Evolutionary conservation across 768 basidiomycete genomes (phyloP), one percentile per base, ranked within the genome.

Genomic region (Suillus bovinus): DNA sequence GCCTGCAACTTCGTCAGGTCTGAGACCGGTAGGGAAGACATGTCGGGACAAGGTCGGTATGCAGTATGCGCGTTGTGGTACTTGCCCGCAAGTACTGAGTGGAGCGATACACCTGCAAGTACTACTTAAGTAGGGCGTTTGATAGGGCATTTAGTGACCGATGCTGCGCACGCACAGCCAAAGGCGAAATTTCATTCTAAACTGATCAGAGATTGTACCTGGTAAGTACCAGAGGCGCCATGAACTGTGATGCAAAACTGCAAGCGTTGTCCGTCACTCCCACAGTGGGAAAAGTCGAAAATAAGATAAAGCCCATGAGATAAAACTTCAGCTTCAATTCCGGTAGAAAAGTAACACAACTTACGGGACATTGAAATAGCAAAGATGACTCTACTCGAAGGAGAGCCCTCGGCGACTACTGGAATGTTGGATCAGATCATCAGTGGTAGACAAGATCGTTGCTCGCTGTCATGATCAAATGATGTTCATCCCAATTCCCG

Each of bases 1-100:
- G 60, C 62, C 44, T 69, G 67, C 50, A 69, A 61, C 31, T 64
- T 69, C 49, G 49, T 52, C 44, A 46, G 5, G 39, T 62, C 50
- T 22, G 64, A 49, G 2, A 5, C 7, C 7, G 69, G 49, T 14
- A 46, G 22, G 46, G 46, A 46, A 46, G 46, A 46, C 46, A 46
- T 46, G 3, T 14, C 13, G 24, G 62, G 22, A n/a, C 14, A 57
- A 54, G 34, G 24, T 46, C n/a, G 7, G 22, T 24, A 14, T 14
- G 36, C n/a, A 22, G 8, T 34, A 36, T n/a, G 20, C 22, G 46
- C 6, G 13, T 46, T 7, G 22, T 16, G 33, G 22, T 34, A 36
- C 34, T 6, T 36, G 53, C 53, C 14, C 4, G 34, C 53, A 54
- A 54, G 22, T 36, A 22, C 1, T 36, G 33, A 53, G 34, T 5